Conservation (phyloP, 495 filamentous ascomycete genomes). For the Talaromyces thailandensis region DNA sequence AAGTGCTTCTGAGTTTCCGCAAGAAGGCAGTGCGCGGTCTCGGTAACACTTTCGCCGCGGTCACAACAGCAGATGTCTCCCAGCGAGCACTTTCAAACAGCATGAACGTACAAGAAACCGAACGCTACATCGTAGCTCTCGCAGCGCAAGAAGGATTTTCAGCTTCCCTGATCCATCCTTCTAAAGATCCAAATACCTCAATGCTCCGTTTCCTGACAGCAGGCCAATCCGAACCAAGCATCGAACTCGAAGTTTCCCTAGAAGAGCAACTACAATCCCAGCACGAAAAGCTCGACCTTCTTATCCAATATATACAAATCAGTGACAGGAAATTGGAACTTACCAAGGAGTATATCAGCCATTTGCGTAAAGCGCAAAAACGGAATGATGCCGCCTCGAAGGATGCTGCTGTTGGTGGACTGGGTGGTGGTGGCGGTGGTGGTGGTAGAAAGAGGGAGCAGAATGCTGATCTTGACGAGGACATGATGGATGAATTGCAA, state of each 20-base stretch:
- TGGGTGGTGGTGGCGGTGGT: constrained; percentile 9
- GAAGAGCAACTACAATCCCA: constrained; percentile 25
- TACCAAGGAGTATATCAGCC: constrained; percentile 51
- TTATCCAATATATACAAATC: constrained; percentile 34
- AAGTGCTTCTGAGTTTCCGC: constrained; percentile 40
- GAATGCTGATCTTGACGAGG: constrained; percentile 49
- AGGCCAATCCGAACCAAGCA: constrained; percentile 6
- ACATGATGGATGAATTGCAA: constrained; percentile 53
- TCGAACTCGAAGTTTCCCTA: constrained; percentile 36
- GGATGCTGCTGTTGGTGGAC: constrained; percentile 7
- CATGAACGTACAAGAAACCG: constrained; percentile 31
- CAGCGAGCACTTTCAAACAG: constrained; percentile 23
- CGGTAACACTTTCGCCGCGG: constrained; percentile 36
- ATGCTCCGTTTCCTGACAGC: constrained; percentile 26
- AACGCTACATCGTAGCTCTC: constrained; percentile 34
- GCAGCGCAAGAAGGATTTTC: constrained; percentile 47
- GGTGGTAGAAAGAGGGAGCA: constrained; percentile 17
- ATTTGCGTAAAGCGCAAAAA: constrained; percentile 36
- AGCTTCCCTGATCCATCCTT: constrained; percentile 41
- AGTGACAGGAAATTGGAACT: constrained; percentile 47
- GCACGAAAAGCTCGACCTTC: constrained; percentile 23
- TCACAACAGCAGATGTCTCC: constrained; percentile 34
- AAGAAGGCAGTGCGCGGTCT: constrained; percentile 33
- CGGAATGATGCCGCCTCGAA: constrained; percentile 22
- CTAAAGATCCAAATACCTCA: constrained; percentile 31